Base-by-base conservation (phyloP, 2,329 filamentous ascomycete genomes). In the Venturiaceae sp. region DNA sequence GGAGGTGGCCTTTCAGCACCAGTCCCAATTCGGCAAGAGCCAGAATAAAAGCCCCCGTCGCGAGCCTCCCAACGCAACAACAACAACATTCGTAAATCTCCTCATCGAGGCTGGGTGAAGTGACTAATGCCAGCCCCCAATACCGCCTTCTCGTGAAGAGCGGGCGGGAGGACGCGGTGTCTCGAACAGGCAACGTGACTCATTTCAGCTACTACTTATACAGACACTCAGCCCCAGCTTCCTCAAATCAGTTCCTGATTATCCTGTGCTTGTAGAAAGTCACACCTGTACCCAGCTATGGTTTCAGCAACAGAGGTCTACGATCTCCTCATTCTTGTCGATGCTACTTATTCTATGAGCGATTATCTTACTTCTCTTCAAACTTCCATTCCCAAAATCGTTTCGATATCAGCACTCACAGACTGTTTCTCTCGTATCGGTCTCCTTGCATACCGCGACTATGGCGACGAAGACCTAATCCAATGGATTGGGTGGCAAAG, bases 341-440 rank as follows among this genome's bases (percentile, higher is more conserved):
- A 80, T 63, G 75, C 74, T 21, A 79, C 76, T 0, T 67, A 62
- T 14, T 80, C 76, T 16, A 80, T 79, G 77, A 60, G 62, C 33
- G 61, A 55, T 30, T 81, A 76, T 57, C 67, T 80, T 13, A 19
- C 47, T 1, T 72, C 77, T 2, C 71, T 81, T 19, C 73, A 72
- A 60, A 66, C 64, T 13, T 77, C 78, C 1, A 68, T 82, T 6
- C 77, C 78, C 1, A 76, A 79, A 60, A 77, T 81, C 62, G 74
- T 82, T 59, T 72, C 74, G 34, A 69, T 81, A 6, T 78, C 77
- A 1, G 69, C 72, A 1, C 68, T 80, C 1, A 80, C n/a, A n/a
- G n/a, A n/a, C n/a, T n/a, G 79, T 0, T 81, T 82, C 63, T 71
- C 74, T 4, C 73, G 76, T 2, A 77, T 81, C 57, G 78, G 77